A percentile compares a stretch with the other conserved stretches of the same genome.
These are phyloP conservation scores for Ampelocalamus luodianensis DNA, from an alignment of 176 grass and related monocot genomes.

Conservation along the genomic window DNA sequence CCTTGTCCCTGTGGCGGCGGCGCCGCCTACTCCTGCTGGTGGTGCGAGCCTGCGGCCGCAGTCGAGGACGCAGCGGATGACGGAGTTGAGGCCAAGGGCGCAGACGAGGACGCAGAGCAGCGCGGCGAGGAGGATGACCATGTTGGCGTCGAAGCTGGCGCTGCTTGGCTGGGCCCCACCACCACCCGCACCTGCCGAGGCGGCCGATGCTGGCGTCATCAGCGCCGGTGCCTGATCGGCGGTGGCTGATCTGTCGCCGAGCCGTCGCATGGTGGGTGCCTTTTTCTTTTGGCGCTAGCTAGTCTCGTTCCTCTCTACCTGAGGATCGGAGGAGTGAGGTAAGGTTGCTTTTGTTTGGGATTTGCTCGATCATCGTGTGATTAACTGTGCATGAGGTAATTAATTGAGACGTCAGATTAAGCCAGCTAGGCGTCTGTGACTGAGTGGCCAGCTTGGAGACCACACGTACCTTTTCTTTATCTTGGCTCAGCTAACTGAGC, in stretches of 20 bases:
- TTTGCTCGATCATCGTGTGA: background rate
- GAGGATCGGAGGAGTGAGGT: background rate
- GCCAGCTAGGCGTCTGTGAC: no score
- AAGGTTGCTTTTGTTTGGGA: background rate
- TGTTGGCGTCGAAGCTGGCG: slow-evolving; percentile 56
- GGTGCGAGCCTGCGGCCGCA: slow-evolving; percentile 45
- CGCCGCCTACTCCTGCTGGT: background rate
- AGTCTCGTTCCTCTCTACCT: background rate
- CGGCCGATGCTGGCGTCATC: slow-evolving; percentile 28
- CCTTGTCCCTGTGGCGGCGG: no score
- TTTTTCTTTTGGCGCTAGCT: background rate
- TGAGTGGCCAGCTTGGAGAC: no score
- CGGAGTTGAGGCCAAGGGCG: slow-evolving; percentile 68
- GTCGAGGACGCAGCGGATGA: slow-evolving; percentile 54
- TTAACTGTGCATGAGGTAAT: background rate
- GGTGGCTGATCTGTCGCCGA: background rate
- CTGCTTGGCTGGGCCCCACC: background rate
- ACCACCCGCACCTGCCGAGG: background rate
- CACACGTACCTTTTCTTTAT: no score
- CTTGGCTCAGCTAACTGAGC: no score
- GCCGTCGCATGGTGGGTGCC: slow-evolving; percentile 32
- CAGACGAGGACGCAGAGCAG: slow-evolving; percentile 70
- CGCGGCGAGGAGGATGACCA: slow-evolving; percentile 74
- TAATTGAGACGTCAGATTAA: background rate
- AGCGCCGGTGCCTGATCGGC: slow-evolving; percentile 11